A percentile compares a stretch with the other conserved stretches of the same genome.
Evolutionary conservation across 345 rosid species (phyloP).

Genomic region (Gynandropsis gynandra): DNA sequence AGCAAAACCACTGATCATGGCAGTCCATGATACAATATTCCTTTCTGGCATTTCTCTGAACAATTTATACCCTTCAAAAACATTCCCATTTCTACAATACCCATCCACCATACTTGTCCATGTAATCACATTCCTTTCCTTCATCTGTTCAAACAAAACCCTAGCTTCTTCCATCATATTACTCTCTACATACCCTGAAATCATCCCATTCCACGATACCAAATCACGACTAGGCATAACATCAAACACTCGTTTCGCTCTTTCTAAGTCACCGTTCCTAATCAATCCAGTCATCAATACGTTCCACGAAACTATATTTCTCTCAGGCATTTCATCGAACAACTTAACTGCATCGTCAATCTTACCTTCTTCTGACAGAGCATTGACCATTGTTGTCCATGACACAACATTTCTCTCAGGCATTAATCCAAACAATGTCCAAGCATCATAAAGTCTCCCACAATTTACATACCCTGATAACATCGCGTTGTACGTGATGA

Average conservation of each 20-base stretch:
- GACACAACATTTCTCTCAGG: constrained; percentile 53
- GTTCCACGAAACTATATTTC: constrained; percentile 62
- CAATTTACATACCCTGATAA: constrained; percentile 40
- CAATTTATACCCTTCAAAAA: constrained; percentile 37
- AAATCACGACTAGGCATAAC: constrained; percentile 35
- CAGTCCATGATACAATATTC: constrained; percentile 63
- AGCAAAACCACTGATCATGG: constrained; percentile 61
- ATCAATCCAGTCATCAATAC: constrained; percentile 46
- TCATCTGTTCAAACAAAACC: constrained; percentile 42
- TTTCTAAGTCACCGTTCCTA: constrained; percentile 41
- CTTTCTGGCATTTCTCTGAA: constrained; percentile 50
- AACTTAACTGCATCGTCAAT: constrained; percentile 37
- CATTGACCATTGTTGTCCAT: constrained; percentile 54
- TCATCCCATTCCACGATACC: constrained; percentile 55
- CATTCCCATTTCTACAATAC: constrained; percentile 38
- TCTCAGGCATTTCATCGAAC: constrained; percentile 58
- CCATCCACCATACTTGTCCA: constrained; percentile 68
- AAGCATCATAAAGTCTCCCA: constrained; percentile 40
- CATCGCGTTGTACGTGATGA: constrained; percentile 59
- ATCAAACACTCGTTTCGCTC: constrained; percentile 43
- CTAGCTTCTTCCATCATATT: constrained; percentile 41
- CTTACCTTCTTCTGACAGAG: constrained; percentile 38
- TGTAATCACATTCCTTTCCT: constrained; percentile 50
- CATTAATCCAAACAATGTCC: constrained; percentile 39
- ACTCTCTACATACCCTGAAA: constrained; percentile 41